phyloP scores from a whole-genome alignment of 83 land plant species.

The Picea engelmannii region DNA sequence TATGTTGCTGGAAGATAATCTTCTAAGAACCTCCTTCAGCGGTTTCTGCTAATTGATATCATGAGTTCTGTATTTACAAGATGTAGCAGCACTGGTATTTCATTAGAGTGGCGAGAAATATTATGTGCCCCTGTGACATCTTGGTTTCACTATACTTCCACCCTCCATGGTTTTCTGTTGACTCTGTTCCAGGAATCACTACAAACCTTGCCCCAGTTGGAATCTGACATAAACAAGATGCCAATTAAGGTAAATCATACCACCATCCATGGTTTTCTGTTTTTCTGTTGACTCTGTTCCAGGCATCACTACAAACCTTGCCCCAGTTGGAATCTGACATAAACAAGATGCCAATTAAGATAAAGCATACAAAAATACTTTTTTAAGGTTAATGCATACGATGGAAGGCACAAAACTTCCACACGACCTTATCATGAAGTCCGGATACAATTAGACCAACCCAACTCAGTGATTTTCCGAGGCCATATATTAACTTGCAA shows the following conservation, averaged over 20 bases:
- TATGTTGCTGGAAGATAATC: not conserved
- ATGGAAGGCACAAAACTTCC: not conserved
- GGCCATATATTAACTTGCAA: no score
- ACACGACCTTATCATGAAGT: not conserved
- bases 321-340: constrained; percentile 21
- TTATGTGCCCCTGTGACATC: constrained; percentile 75
- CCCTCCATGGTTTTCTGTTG: constrained; percentile 61
- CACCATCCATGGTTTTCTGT: no score
- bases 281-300: constrained; percentile 13
- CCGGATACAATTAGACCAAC: not conserved
- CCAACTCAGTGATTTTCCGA: not conserved
- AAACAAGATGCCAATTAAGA: not conserved
- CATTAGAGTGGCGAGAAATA: constrained; percentile 58
- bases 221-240: constrained; percentile 37
- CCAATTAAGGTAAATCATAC: not conserved
- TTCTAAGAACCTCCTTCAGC: not conserved
- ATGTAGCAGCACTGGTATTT: constrained; percentile 45
- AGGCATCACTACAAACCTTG: constrained; percentile 19
- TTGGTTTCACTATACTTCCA: constrained; percentile 85
- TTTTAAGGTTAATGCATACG: not conserved
- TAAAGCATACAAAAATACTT: not conserved
- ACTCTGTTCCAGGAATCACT: constrained; percentile 66
- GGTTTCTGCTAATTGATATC: not conserved
- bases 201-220: constrained; percentile 75
- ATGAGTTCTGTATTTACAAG: not conserved